These are phyloP conservation scores for Tricladium varicosporioides DNA, from an alignment of 2,329 filamentous ascomycete genomes.

Conservation along the genomic window DNA sequence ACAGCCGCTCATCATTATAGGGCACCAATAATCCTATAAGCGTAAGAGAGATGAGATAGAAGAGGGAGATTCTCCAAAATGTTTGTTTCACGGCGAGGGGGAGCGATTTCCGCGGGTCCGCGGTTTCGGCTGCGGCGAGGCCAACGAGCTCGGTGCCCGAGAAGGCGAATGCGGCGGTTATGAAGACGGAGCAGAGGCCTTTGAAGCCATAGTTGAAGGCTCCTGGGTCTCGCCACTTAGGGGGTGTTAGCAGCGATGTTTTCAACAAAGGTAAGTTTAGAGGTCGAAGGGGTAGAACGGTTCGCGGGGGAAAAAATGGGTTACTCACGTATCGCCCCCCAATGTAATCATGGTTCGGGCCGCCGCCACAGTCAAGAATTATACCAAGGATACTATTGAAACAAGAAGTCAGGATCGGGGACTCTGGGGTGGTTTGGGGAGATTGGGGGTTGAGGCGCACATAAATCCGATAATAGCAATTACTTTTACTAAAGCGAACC, in stretches of 20 bases:
- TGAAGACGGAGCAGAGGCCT: slow-evolving; percentile 75
- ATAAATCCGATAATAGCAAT: slow-evolving; percentile 50
- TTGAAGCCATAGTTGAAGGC: slow-evolving; percentile 83
- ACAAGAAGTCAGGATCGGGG: slow-evolving; percentile 49
- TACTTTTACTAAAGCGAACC: slow-evolving; percentile 56
- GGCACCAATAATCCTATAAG: slow-evolving; percentile 82
- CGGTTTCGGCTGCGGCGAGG: slow-evolving; percentile 73
- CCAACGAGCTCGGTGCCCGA: slow-evolving; percentile 75
- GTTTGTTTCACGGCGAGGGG: slow-evolving; percentile 90
- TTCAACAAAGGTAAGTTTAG: too few species aligned
- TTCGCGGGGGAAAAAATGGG: too few species aligned
- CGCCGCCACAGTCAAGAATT: slow-evolving; percentile 80
- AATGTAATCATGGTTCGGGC: slow-evolving; percentile 71
- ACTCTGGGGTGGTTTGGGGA: background rate
- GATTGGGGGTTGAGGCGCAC: background rate
- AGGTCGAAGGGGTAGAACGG: too few species aligned
- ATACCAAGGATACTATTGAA: slow-evolving; percentile 58
- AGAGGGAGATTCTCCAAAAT: slow-evolving; percentile 89
- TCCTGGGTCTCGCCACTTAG: slow-evolving; percentile 71
- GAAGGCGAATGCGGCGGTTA: slow-evolving; percentile 75
- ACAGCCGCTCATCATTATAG: slow-evolving; percentile 63
- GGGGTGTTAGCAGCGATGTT: too few species aligned
- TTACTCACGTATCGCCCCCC: slow-evolving; percentile 58
- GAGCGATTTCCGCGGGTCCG: slow-evolving; percentile 76
- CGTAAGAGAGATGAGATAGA: slow-evolving; percentile 81